Evolutionary conservation across 192 early-diverging fungal genomes (phyloP).

Genomic region (Backusella parvicylindrica): DNA sequence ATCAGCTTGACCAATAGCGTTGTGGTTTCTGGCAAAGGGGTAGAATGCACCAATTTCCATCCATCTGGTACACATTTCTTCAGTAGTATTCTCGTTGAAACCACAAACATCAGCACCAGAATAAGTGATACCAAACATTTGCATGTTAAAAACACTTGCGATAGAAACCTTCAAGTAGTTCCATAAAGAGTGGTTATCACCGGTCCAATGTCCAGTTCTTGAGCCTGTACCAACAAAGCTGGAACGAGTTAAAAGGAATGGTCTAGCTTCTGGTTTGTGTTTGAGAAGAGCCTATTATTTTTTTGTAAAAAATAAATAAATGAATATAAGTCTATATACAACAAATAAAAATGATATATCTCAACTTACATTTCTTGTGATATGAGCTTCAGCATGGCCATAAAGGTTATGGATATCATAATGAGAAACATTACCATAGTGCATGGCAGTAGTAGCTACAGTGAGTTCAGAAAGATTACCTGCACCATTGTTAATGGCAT

Average conservation of each 20-base stretch:
- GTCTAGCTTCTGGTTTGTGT: conserved; percentile 14
- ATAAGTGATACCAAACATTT: conserved; percentile 69
- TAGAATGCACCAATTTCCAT: conserved; percentile 50
- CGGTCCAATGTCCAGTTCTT: conserved; percentile 30
- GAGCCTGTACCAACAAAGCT: conserved; percentile 67
- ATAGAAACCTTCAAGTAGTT: conserved; percentile 57
- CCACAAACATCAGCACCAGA: conserved; percentile 72
- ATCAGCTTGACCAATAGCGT: conserved; percentile 36
- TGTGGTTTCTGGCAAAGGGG: conserved; percentile 57
- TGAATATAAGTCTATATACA: neutral
- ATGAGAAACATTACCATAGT: conserved; percentile 20
- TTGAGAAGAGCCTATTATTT: conserved; percentile 8
- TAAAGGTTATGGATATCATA: conserved; percentile 35
- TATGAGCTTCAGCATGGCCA: conserved; percentile 25
- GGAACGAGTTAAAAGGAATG: conserved; percentile 62
- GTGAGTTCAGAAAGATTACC: conserved; percentile 45
- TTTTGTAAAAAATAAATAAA: neutral
- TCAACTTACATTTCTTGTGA: conserved; percentile 19
- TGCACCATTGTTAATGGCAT: conserved; percentile 46
- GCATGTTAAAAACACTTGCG: conserved; percentile 58
- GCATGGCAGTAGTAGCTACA: conserved; percentile 41
- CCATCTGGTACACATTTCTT: conserved; percentile 68
- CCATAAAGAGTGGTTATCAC: conserved; percentile 63
- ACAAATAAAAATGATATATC: neutral
- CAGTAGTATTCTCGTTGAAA: conserved; percentile 54